phyloP scores from a whole-genome alignment of 2,329 filamentous ascomycete species.

The Fusarium keratoplasticum region DNA sequence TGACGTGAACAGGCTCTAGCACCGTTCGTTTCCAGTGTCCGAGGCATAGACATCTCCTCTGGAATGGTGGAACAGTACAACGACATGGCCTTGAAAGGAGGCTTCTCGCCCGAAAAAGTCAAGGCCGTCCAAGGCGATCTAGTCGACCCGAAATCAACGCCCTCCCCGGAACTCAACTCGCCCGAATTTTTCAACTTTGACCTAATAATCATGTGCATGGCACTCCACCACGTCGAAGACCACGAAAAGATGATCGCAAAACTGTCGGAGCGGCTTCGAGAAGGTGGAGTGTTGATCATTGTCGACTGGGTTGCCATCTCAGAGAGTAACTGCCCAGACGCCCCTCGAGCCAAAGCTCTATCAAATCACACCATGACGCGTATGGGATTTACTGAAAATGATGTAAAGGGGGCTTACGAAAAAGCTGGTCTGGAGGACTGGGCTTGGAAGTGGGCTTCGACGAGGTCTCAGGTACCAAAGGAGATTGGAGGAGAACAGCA shows the following conservation, averaged over 20 bases:
- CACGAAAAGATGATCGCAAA: constrained; percentile 41
- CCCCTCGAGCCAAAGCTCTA: neutral
- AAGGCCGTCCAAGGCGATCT: constrained; percentile 49
- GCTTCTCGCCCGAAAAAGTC: constrained; percentile 40
- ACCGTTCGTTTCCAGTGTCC: constrained; percentile 44
- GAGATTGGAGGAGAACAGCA: constrained; percentile 41
- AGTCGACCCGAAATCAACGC: constrained; percentile 34
- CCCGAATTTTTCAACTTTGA: constrained; percentile 47
- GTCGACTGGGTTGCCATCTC: constrained; percentile 46
- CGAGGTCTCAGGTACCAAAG: constrained; percentile 35
- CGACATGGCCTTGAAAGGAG: constrained; percentile 37
- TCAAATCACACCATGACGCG: constrained; percentile 34
- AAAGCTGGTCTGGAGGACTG: constrained; percentile 40
- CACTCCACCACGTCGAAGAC: constrained; percentile 52
- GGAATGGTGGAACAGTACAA: constrained; percentile 50
- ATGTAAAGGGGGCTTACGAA: constrained; percentile 36
- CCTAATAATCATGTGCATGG: constrained; percentile 49
- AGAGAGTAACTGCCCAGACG: constrained; percentile 20
- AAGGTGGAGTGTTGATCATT: constrained; percentile 48
- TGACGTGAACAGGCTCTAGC: constrained; percentile 46
- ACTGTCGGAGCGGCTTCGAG: constrained; percentile 44
- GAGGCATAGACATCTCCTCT: constrained; percentile 51
- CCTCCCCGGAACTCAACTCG: constrained; percentile 30
- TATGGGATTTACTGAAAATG: constrained; percentile 38
- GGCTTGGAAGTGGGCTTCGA: constrained; percentile 41